Percentiles rank a stretch among this genome's conserved stretches.
These are phyloP conservation scores for Uronychia binucleata DNA, from an alignment of 73 alveolate species.

Conservation along the genomic window DNA sequence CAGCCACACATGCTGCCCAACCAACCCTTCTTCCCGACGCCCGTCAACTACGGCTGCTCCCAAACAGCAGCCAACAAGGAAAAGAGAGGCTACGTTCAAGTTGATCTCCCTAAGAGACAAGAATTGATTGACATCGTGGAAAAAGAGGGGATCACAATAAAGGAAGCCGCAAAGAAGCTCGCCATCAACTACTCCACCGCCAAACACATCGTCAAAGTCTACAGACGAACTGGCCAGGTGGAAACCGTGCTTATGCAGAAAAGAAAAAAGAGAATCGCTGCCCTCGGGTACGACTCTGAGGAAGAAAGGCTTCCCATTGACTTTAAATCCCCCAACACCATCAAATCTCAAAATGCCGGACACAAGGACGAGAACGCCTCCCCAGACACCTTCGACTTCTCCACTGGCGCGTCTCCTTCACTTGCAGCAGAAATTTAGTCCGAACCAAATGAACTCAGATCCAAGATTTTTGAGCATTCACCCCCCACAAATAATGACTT, in stretches of 20 bases:
- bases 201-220: constrained; percentile 61
- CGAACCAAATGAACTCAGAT: too few relatives aligned
- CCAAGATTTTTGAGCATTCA: neutral
- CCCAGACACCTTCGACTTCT: neutral
- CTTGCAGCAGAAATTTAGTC: neutral
- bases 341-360: neutral
- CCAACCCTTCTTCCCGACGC: neutral
- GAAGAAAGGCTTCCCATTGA: neutral
- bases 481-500: neutral
- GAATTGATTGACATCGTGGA: constrained; percentile 41
- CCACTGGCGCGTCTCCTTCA: neutral
- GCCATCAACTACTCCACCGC: constrained; percentile 64
- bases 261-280: constrained; percentile 13
- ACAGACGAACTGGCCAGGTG: constrained; percentile 53
- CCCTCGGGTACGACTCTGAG: neutral
- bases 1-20: neutral
- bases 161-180: constrained; percentile 60
- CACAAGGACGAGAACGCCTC: neutral
- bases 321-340: neutral
- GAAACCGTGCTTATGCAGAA: constrained; percentile 46
- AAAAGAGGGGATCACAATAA: constrained; percentile 64
- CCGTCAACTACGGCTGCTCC: neutral
- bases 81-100: constrained; percentile 57
- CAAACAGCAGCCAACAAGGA: neutral
- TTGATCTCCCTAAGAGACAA: constrained; percentile 53